These are phyloP conservation scores for Amanita thiersii DNA, from an alignment of 768 basidiomycete genomes.

Conservation along the genomic window DNA sequence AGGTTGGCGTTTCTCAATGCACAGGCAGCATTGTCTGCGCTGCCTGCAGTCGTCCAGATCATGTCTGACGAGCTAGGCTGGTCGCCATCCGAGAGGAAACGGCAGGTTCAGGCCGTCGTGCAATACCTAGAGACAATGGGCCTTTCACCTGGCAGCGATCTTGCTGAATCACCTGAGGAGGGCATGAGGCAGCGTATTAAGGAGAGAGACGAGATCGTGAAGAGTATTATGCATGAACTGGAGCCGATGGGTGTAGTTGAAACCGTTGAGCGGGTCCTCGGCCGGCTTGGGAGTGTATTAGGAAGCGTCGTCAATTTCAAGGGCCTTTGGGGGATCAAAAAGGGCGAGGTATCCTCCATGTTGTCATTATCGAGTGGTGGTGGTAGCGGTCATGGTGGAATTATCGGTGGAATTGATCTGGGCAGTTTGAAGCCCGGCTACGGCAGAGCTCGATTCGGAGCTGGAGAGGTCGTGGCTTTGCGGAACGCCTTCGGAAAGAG, in stretches of 20 bases:
- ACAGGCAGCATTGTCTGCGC: slow-evolving; percentile 71
- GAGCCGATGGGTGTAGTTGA: slow-evolving; percentile 11
- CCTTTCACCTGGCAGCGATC: slow-evolving; percentile 46
- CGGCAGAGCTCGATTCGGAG: slow-evolving; percentile 36
- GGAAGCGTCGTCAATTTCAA: slow-evolving; percentile 7
- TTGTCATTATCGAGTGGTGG: slow-evolving; percentile 22
- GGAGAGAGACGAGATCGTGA: slow-evolving; percentile 19
- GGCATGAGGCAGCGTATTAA: too few species aligned
- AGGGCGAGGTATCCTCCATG: slow-evolving; percentile 10
- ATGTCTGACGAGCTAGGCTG: slow-evolving; percentile 85
- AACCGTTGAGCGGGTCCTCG: slow-evolving; percentile 12
- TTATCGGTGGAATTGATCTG: slow-evolving; percentile 12
- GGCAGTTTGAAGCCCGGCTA: slow-evolving; percentile 9
- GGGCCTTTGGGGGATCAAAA: background rate
- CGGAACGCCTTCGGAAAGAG: slow-evolving; percentile 27
- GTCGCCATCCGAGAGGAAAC: slow-evolving; percentile 46
- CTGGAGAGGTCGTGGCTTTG: slow-evolving; percentile 33
- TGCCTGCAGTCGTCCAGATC: slow-evolving; percentile 85
- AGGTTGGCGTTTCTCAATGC: slow-evolving; percentile 92
- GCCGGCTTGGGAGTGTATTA: slow-evolving; percentile 1
- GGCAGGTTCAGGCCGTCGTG: slow-evolving; percentile 53
- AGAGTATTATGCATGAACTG: slow-evolving; percentile 11
- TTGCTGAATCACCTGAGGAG: slow-evolving; percentile 18
- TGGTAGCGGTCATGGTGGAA: slow-evolving; percentile 7
- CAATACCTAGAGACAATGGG: slow-evolving; percentile 84